Base-by-base conservation (phyloP, 352 stramenopile genomes). In the Pythium myriotylum region DNA sequence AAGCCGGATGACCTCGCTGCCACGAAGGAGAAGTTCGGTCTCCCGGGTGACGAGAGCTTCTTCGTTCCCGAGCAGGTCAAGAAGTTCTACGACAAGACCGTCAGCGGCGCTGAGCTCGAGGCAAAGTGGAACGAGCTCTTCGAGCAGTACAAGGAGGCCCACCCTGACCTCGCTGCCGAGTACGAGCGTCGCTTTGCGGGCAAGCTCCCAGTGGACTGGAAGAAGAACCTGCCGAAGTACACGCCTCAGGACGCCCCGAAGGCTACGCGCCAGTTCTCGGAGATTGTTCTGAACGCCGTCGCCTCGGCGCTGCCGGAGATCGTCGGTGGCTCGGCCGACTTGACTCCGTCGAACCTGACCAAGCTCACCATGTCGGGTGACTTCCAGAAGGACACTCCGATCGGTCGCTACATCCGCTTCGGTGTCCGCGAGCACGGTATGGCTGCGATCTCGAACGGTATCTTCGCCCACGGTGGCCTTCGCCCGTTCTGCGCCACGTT, bases 401-500 rank as follows among this genome's bases (percentile, higher is more conserved):
- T 96, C 33, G 97, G 97, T 50, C 92, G 94, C 55, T 99, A 99
- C 76, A 86, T 99, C 63, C 95, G 96, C 60, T 99, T 98, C 73
- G 97, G 98, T 75, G 96, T 99, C 51, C 88, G 97, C 59, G 98
- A 99, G 79, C 98, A 99, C 77, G 97, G 77, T 47, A 99, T 99
- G 98, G 92, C 92, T 37, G 94, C 97, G 19, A 98, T 99, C 63
- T 97, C 79, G 61, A 99, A 99, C 76, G 98, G 98, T 70, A 84
- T 99, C 53, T 98, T 98, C 77, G 95, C 97, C 10, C 98, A 99
- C 77, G 97, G 97, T 55, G 95, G 91, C 46, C 79, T 98, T 46
- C 91, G 91, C 81, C 97, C 98, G 42, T 99, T 99, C 83, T 98
- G 96, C 79, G 97, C 97, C 45, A 99, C 98, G 37, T 99, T 99